These are phyloP conservation scores for Ceratobasidium sp. DNA, from an alignment of 1,284 basidiomycete genomes.

Conservation along the genomic window DNA sequence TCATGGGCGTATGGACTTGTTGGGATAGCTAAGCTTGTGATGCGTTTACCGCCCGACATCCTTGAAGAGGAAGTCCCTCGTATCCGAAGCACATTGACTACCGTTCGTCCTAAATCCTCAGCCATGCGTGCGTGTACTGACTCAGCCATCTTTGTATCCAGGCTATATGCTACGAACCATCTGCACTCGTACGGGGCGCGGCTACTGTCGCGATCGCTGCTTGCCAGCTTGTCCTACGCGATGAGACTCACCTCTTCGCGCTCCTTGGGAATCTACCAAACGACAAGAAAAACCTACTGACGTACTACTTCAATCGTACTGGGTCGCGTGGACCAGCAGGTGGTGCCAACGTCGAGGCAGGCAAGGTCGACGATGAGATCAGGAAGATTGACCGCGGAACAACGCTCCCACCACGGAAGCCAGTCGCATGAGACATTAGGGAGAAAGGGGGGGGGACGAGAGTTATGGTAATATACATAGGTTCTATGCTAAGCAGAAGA, in stretches of 20 bases:
- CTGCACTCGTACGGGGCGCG: constrained; percentile 80
- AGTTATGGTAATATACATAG: too few relatives aligned
- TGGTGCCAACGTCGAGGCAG: constrained; percentile 16
- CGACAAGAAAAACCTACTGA: constrained; percentile 86
- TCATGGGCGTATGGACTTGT: constrained; percentile 83
- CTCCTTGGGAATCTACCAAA: constrained; percentile 80
- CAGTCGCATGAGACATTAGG: neutral
- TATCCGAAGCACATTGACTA: constrained; percentile 71
- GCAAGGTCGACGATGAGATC: constrained; percentile 42
- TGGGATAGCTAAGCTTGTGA: constrained; percentile 80
- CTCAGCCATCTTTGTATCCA: constrained; percentile 51
- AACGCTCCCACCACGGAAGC: constrained; percentile 18
- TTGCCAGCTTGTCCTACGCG: constrained; percentile 78
- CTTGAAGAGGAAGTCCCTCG: constrained; percentile 86
- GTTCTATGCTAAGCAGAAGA: too few relatives aligned
- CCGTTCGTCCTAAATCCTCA: constrained; percentile 59
- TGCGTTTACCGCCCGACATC: constrained; percentile 80
- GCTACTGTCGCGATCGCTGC: constrained; percentile 82
- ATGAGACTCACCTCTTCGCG: constrained; percentile 80
- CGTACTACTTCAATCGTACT: constrained; percentile 86
- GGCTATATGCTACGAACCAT: constrained; percentile 76
- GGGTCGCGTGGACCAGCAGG: constrained; percentile 60
- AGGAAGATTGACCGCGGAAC: constrained; percentile 40
- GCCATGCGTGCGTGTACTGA: constrained; percentile 15
- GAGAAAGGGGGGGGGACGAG: too few relatives aligned